Conservation (phyloP, 2,329 filamentous ascomycete species). For the Trichoderma brevicompactum region DNA sequence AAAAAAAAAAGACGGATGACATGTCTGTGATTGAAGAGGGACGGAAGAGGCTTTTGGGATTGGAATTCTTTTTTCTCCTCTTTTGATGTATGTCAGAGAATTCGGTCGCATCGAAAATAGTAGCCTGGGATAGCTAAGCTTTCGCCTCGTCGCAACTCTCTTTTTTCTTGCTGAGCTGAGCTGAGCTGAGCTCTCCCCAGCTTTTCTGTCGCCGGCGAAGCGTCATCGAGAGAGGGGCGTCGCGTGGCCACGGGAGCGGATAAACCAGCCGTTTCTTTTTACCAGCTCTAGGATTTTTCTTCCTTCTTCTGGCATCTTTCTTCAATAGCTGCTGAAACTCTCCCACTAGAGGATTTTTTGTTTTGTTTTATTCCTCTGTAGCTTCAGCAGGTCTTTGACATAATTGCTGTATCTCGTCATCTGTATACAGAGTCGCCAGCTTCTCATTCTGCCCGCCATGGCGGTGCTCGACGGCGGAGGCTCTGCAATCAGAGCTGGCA, state of each 20-base stretch:
- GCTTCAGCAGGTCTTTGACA: background rate
- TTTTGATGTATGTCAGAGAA: background rate
- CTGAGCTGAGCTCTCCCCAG: background rate
- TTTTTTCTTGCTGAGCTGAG: background rate
- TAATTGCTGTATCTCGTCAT: background rate
- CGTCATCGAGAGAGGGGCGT: constrained; percentile 9
- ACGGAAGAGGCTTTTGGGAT: background rate
- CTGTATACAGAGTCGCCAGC: background rate
- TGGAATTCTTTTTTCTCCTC: background rate
- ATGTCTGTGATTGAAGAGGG: background rate
- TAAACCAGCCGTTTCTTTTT: background rate
- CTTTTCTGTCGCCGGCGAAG: background rate
- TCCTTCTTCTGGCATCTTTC: background rate
- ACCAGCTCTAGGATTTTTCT: background rate
- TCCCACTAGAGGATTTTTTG: background rate
- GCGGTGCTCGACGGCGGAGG: constrained; percentile 30
- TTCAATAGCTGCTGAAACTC: background rate
- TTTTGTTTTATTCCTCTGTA: background rate
- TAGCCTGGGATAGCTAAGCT: background rate
- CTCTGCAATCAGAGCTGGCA: constrained; percentile 23
- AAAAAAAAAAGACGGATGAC: background rate
- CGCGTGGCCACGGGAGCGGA: background rate
- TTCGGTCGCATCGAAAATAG: background rate
- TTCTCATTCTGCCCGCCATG: constrained; percentile 29
- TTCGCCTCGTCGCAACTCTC: background rate